Evolutionary conservation across 805 yeast genomes (phyloP), one percentile per base, ranked within the genome.

Genomic region (Lachancea sp.): DNA sequence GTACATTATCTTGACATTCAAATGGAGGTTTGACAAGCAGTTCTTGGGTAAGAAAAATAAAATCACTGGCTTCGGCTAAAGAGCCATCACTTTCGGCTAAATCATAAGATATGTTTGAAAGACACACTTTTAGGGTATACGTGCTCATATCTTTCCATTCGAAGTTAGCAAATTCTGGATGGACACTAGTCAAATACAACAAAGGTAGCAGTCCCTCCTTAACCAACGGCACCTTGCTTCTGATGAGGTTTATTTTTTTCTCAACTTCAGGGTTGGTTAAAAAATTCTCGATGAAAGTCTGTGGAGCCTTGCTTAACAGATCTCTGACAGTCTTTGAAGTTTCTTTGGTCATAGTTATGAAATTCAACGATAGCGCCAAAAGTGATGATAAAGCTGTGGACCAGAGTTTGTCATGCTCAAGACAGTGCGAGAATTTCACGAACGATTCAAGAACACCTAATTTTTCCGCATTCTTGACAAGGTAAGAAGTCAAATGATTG

Each of bases 141-240:
- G 94, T 76, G 31, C 68, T 66, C 51, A 88, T 59, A 15, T 69
- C 66, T 11, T 68, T 61, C 47, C 88, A 66, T 46, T 82, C 84
- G 40, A 72, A 74, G 43, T 73, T 67, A 0, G 95, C 92, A 52
- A 80, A 74, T 28, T 73, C 74, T 0, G 82, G 78, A 50, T 83
- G 83, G 21, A 78, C 71, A 8, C 80, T 66, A 11, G 80, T 67
- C 9, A 86, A 50, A 40, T 76, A 70, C 29, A 87, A 60, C 43
- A 80, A 78, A 1, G 90, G 80, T 2, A 71, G 58, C 13, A 85
- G 58, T 2, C 77, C 62, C 25, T 71, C 67, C 7, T 55, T 44
- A n/a, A 63, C 52, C 2, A 71, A 55, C 0, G 97, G 97, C 45
- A 85, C 73, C 53, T 89, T 87, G 0, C 92, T 81, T 45, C 80